Evolutionary conservation across 129 eudicot species (phyloP).

Genomic region (Artemisia argyi): DNA sequence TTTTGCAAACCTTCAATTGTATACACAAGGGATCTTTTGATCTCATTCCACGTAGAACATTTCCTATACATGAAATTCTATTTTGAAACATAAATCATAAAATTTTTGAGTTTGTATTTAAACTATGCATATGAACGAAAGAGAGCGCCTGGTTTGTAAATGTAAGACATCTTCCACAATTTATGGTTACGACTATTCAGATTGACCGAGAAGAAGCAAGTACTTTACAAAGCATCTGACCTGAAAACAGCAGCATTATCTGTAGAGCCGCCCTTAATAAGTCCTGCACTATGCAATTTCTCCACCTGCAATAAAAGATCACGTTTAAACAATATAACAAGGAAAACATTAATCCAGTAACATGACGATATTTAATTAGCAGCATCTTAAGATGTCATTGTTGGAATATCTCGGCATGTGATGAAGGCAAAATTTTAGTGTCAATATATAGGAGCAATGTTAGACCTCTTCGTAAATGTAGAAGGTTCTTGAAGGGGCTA

Average conservation of each 20-base stretch:
- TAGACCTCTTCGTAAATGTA: slow-evolving; percentile 88
- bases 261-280: slow-evolving; percentile 75
- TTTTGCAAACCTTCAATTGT: too few relatives aligned
- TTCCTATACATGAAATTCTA: not conserved
- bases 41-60: too few relatives aligned
- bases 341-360: not conserved
- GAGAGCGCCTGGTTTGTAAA: too few relatives aligned
- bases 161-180: not conserved
- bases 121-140: too few relatives aligned
- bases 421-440: too few relatives aligned
- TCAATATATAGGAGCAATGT: slow-evolving; percentile 3
- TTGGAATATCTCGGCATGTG: too few relatives aligned
- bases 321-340: not conserved
- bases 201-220: not conserved
- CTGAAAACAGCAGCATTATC: slow-evolving; percentile 93
- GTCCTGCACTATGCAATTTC: slow-evolving; percentile 71
- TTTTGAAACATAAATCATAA: not conserved
- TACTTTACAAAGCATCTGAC: slow-evolving; percentile 39
- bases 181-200: slow-evolving; percentile 10
- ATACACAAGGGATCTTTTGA: too few relatives aligned
- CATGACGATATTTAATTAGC: not conserved
- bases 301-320: slow-evolving; percentile 62
- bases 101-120: too few relatives aligned
- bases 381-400: slow-evolving; percentile 15
- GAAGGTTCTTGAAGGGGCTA: slow-evolving; percentile 89